Evolutionary conservation across 2,329 filamentous ascomycete genomes (phyloP).

Genomic region (Fonsecaea nubica): DNA sequence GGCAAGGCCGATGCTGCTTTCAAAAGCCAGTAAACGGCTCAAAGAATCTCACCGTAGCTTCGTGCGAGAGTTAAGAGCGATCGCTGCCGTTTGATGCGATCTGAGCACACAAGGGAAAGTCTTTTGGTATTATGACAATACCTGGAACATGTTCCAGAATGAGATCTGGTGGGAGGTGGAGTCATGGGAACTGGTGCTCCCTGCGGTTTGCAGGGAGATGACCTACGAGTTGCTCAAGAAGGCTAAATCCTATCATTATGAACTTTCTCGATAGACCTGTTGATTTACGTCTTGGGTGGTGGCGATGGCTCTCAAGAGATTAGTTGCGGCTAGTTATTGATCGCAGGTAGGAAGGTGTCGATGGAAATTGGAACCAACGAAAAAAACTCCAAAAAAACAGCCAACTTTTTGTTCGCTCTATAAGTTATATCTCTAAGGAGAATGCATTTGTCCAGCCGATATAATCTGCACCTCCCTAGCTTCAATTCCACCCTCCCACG

Average conservation of each 20-base stretch:
- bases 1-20: constrained; percentile 79
- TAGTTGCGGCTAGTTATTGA: not conserved
- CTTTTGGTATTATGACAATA: constrained; percentile 17
- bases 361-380: constrained; percentile 4
- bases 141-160: not conserved
- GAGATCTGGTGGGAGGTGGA: not conserved
- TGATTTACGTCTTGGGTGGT: constrained; percentile 17
- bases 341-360: constrained; percentile 1
- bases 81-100: constrained; percentile 32
- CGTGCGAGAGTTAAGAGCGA: constrained; percentile 26
- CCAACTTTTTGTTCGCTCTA: constrained; percentile 18
- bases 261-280: constrained; percentile 34
- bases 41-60: constrained; percentile 30
- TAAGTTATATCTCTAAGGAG: constrained; percentile 14
- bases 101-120: constrained; percentile 16
- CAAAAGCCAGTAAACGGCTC: constrained; percentile 60
- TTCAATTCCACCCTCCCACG: constrained; percentile 67
- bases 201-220: constrained; percentile 25
- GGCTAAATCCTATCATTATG: constrained; percentile 18
- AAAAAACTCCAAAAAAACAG: not conserved
- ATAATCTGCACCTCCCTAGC: not conserved
- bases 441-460: constrained; percentile 7
- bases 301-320: constrained; percentile 8
- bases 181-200: not conserved
- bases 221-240: constrained; percentile 23